Evolutionary conservation across 257 asterid species (phyloP).

Genomic region (Nicotiana sylvestris): DNA sequence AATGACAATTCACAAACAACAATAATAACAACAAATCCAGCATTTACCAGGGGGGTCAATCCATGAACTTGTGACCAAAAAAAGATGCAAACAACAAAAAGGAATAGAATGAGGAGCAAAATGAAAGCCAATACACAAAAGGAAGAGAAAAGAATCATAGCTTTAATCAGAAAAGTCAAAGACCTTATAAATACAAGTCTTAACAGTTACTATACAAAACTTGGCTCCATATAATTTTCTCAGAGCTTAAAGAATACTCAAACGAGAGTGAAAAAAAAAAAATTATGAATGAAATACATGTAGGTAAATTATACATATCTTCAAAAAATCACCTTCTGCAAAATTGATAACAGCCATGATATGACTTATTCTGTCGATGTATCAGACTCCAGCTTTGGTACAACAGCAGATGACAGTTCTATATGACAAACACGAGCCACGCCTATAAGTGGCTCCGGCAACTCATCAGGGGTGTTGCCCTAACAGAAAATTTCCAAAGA

Average conservation of each 20-base stretch:
- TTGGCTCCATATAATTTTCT: background rate
- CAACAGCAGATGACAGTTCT: conserved; percentile 39
- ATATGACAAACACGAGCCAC: conserved; percentile 45
- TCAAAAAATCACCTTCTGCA: conserved; percentile 13
- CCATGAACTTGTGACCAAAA: too few relatives aligned
- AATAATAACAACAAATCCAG: too few relatives aligned
- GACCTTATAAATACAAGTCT: background rate
- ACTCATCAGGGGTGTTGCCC: conserved; percentile 39
- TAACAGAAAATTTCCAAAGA: background rate
- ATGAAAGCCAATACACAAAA: background rate
- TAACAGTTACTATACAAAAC: conserved; percentile 3
- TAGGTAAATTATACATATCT: background rate
- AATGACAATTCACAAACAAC: too few relatives aligned
- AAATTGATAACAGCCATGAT: conserved; percentile 2
- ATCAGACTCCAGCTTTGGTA: conserved; percentile 31
- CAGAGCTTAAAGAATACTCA: conserved; percentile 4
- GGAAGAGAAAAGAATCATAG: background rate
- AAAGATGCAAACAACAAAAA: too few relatives aligned
- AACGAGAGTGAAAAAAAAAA: background rate
- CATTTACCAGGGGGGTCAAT: too few relatives aligned
- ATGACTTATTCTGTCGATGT: conserved; percentile 9
- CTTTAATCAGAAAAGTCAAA: background rate
- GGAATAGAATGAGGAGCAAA: too few relatives aligned
- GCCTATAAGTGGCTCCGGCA: conserved; percentile 45
- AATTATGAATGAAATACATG: too few relatives aligned